A percentile compares a stretch with the other conserved stretches of the same genome.
phyloP scores from a whole-genome alignment of 495 filamentous ascomycete species.

The Aspergillus sparsus region DNA sequence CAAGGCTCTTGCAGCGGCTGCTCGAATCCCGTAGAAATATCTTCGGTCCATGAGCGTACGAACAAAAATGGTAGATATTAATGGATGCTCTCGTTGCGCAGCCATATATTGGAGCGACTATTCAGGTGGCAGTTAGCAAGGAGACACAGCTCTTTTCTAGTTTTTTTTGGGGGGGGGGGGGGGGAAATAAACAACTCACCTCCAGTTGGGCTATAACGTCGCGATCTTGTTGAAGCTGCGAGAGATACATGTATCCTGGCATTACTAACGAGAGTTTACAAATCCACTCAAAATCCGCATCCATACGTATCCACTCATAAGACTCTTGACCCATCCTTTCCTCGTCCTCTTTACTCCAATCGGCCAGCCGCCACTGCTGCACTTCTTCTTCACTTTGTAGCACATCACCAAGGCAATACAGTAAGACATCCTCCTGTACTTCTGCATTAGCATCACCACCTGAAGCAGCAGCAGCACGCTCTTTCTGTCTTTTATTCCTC shows the following conservation, averaged over 20 bases:
- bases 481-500: slow-evolving; percentile 83
- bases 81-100: slow-evolving; percentile 60
- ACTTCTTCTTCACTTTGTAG: slow-evolving; percentile 80
- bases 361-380: slow-evolving; percentile 76
- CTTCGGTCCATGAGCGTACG: slow-evolving; percentile 86
- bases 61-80: slow-evolving; percentile 82
- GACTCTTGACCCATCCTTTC: slow-evolving; percentile 90
- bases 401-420: slow-evolving; percentile 93
- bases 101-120: slow-evolving; percentile 64
- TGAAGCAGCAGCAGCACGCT: slow-evolving; percentile 63
- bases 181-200: slow-evolving; percentile 37
- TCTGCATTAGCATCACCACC: slow-evolving; percentile 65
- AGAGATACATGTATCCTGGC: slow-evolving; percentile 95
- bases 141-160: not conserved
- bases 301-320: slow-evolving; percentile 98
- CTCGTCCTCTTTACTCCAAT: slow-evolving; percentile 87
- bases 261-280: slow-evolving; percentile 76
- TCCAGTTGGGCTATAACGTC: slow-evolving; percentile 96
- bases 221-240: slow-evolving; percentile 94
- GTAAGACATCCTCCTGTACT: slow-evolving; percentile 75
- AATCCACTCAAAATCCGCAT: slow-evolving; percentile 98
- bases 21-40: slow-evolving; percentile 91
- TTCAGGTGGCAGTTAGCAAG: slow-evolving; percentile 12
- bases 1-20: slow-evolving; percentile 73
- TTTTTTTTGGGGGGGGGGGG: too few species aligned